These are phyloP conservation scores for Psilocybe cyanescens DNA, from an alignment of 768 basidiomycete species.

Conservation along the genomic window DNA sequence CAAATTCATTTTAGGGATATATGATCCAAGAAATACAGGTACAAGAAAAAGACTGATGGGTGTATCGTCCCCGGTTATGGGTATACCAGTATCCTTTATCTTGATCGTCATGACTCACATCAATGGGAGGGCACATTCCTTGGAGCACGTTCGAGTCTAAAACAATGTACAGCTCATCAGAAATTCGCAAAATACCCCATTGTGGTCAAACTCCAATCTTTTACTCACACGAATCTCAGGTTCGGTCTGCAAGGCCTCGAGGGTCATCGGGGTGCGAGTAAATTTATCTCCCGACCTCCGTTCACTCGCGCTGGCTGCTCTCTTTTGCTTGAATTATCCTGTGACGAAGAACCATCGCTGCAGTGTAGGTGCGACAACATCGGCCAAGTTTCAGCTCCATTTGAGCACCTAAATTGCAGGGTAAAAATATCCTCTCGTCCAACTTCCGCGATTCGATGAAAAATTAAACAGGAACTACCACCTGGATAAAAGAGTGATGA, in stretches of 20 bases:
- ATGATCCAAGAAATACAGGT: background rate
- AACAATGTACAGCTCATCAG: slow-evolving; percentile 5
- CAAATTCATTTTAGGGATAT: slow-evolving; percentile 9
- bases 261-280: slow-evolving; percentile 10
- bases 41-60: background rate
- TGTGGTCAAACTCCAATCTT: slow-evolving; percentile 6
- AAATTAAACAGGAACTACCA: slow-evolving; percentile 3
- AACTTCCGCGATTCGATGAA: background rate
- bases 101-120: slow-evolving; percentile 3
- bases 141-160: slow-evolving; percentile 4
- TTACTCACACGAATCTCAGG: slow-evolving; percentile 19
- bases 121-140: background rate
- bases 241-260: slow-evolving; percentile 6
- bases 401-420: slow-evolving; percentile 4
- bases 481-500: background rate
- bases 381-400: slow-evolving; percentile 1
- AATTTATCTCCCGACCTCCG: background rate
- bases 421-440: slow-evolving; percentile 1
- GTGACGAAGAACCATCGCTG: background rate
- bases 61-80: background rate
- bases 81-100: slow-evolving; percentile 1
- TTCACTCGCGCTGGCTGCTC: background rate
- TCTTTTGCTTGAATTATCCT: background rate
- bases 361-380: background rate
- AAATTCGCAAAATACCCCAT: slow-evolving; percentile 4